These are phyloP conservation scores for Neocatenulostroma microsporum DNA, from an alignment of 2,329 filamentous ascomycete species.

Conservation along the genomic window DNA sequence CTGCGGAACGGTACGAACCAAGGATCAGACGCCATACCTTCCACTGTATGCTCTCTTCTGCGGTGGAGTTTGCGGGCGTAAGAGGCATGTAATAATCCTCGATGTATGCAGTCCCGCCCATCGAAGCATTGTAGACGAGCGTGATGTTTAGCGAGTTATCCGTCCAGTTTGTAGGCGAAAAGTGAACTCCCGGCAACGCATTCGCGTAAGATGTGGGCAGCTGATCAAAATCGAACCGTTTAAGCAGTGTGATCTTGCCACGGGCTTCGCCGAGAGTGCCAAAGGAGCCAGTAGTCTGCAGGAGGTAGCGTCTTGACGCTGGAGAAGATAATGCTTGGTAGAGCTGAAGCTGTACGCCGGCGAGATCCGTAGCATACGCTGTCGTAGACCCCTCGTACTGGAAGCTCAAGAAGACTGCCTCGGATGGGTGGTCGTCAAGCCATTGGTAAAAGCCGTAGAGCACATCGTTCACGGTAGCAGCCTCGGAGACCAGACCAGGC, in stretches of 20 bases:
- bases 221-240: constrained; percentile 40
- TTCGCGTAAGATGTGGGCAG: constrained; percentile 30
- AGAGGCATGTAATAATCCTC: constrained; percentile 44
- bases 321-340: constrained; percentile 33
- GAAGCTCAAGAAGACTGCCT: constrained; percentile 42
- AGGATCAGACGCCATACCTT: constrained; percentile 25
- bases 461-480: constrained; percentile 38
- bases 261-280: constrained; percentile 31
- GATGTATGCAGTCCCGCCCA: constrained; percentile 38
- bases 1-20: neutral
- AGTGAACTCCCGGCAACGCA: constrained; percentile 40
- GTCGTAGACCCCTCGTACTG: constrained; percentile 39
- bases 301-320: constrained; percentile 35
- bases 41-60: constrained; percentile 34
- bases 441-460: constrained; percentile 44
- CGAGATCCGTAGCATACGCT: constrained; percentile 28
- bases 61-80: constrained; percentile 24
- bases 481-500: constrained; percentile 38
- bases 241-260: constrained; percentile 37
- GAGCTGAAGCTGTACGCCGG: constrained; percentile 32
- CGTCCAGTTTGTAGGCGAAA: constrained; percentile 38
- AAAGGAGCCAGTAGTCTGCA: constrained; percentile 31
- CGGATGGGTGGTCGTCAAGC: constrained; percentile 41
- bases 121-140: constrained; percentile 31
- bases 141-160: constrained; percentile 37